phyloP scores from a whole-genome alignment of 2,329 filamentous ascomycete genomes.

The Penicillium sp. region DNA sequence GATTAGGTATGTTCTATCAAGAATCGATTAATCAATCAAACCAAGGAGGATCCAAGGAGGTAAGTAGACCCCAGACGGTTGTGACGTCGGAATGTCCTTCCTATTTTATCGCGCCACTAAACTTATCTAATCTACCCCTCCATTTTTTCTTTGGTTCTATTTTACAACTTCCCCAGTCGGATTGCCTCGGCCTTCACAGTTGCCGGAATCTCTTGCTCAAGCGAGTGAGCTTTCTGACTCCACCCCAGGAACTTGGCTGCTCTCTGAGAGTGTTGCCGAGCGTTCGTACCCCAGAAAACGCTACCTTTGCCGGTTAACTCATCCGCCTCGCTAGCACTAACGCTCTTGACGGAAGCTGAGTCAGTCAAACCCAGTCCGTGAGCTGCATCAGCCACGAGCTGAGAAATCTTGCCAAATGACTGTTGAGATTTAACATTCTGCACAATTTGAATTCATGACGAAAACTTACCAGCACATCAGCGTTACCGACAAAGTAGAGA shows the following conservation, averaged over 20 bases:
- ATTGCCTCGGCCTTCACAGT: slow-evolving; percentile 24
- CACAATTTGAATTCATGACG: too few species aligned
- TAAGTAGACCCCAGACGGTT: slow-evolving; percentile 4
- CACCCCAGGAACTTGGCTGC: slow-evolving; percentile 24
- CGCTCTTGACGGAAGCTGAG: slow-evolving; percentile 16
- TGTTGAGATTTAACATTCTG: slow-evolving; percentile 2
- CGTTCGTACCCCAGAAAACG: slow-evolving; percentile 34
- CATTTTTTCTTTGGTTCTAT: too few species aligned
- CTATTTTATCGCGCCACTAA: neutral
- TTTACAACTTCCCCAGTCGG: slow-evolving; percentile 4
- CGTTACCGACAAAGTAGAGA: slow-evolving; percentile 15
- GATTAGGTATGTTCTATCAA: neutral
- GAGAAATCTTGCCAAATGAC: slow-evolving; percentile 26
- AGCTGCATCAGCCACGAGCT: slow-evolving; percentile 21
- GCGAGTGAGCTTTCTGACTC: slow-evolving; percentile 18
- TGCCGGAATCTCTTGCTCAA: slow-evolving; percentile 27
- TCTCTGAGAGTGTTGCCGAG: slow-evolving; percentile 20
- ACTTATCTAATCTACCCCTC: slow-evolving; percentile 6
- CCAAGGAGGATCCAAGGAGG: neutral
- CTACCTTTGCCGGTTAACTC: slow-evolving; percentile 21
- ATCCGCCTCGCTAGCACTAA: slow-evolving; percentile 26
- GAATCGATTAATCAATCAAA: neutral
- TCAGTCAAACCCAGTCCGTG: slow-evolving; percentile 21
- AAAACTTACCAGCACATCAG: slow-evolving; percentile 26
- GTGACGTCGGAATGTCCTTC: slow-evolving; percentile 12